Percentiles rank a stretch among this genome's conserved stretches.
Evolutionary conservation across 2,329 filamentous ascomycete genomes (phyloP).

Genomic region (Ceratocystis destructans): DNA sequence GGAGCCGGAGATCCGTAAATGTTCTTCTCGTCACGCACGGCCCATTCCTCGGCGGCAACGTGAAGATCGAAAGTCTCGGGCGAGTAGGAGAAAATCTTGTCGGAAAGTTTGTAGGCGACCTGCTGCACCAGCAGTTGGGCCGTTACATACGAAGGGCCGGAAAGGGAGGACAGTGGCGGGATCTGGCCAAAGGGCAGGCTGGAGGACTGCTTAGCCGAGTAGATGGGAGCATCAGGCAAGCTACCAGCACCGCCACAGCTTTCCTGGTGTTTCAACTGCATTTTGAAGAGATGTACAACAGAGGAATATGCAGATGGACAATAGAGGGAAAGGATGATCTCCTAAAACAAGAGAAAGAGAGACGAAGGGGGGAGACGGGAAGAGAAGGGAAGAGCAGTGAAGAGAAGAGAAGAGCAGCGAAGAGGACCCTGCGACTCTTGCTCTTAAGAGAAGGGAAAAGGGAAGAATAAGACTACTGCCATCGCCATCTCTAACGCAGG

Average conservation of each 20-base stretch:
- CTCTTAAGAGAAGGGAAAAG: background rate
- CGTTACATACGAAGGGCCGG: conserved; percentile 81
- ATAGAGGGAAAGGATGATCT: background rate
- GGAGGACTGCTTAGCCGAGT: conserved; percentile 29
- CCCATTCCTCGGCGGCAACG: conserved; percentile 67
- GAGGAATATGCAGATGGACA: background rate
- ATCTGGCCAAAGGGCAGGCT: conserved; percentile 44
- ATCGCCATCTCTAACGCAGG: background rate
- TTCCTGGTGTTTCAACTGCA: conserved; percentile 21
- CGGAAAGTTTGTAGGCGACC: conserved; percentile 84
- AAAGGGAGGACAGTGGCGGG: conserved; percentile 47
- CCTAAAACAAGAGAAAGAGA: background rate
- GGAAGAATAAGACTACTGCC: background rate
- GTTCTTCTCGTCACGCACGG: conserved; percentile 55
- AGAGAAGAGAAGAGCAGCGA: background rate
- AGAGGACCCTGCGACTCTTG: background rate
- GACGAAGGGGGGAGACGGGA: background rate
- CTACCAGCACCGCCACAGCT: conserved; percentile 17
- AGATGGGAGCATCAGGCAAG: conserved; percentile 10
- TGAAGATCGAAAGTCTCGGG: conserved; percentile 89
- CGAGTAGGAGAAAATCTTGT: conserved; percentile 96
- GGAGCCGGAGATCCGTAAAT: conserved; percentile 66
- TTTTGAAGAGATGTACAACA: background rate
- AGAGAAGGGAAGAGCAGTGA: background rate
- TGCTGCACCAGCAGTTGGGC: conserved; percentile 91